phyloP scores from a whole-genome alignment of 495 filamentous ascomycete genomes.

The Chlorociboria aeruginascens region DNA sequence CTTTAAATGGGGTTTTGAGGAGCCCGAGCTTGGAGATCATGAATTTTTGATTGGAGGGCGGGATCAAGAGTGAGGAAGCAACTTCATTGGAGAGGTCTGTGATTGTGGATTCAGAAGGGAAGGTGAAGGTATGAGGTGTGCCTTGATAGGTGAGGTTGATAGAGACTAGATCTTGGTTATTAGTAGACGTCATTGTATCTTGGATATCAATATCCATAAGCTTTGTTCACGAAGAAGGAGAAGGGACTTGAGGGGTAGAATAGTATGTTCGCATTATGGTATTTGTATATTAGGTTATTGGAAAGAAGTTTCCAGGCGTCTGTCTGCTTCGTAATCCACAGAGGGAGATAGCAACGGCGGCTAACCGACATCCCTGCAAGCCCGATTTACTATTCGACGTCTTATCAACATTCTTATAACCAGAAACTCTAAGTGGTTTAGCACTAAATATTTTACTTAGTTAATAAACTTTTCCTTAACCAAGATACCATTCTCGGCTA shows the following conservation, averaged over 20 bases:
- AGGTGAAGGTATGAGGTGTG: constrained; percentile 28
- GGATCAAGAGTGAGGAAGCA: constrained; percentile 45
- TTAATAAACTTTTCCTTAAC: no score
- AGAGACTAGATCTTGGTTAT: constrained; percentile 8
- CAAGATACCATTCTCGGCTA: no score
- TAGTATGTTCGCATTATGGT: not conserved
- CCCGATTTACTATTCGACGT: no score
- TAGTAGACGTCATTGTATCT: constrained; percentile 8
- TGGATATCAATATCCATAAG: constrained; percentile 15
- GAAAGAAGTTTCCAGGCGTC: constrained; percentile 10
- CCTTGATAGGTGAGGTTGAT: constrained; percentile 37
- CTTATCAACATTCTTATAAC: no score
- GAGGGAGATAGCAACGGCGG: not conserved
- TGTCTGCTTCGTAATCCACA: constrained; percentile 8
- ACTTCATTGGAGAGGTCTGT: constrained; percentile 50
- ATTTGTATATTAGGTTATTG: not conserved
- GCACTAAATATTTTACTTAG: no score
- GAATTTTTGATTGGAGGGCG: constrained; percentile 60
- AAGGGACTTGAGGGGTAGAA: not conserved
- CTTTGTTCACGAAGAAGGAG: not conserved
- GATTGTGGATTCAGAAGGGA: constrained; percentile 36
- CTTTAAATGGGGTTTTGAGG: constrained; percentile 51
- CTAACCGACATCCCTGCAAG: not conserved
- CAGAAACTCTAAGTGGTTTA: no score
- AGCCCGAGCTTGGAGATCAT: constrained; percentile 58